Evolutionary conservation across 306 rosid genomes (phyloP).

Genomic region (Boehmeria nivea): DNA sequence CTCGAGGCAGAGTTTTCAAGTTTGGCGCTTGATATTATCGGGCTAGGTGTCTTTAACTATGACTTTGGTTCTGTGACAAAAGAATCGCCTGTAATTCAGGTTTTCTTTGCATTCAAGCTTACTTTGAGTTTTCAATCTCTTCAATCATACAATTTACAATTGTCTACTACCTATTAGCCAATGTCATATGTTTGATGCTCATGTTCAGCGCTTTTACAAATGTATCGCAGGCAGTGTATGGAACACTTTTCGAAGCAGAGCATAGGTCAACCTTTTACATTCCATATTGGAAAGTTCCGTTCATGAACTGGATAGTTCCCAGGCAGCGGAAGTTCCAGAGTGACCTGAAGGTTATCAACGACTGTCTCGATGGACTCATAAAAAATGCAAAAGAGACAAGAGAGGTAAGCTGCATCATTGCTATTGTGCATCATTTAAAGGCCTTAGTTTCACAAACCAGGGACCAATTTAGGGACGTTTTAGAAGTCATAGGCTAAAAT

Average conservation of each 20-base stretch:
- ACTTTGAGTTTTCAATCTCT: too few relatives aligned
- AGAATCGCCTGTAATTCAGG: constrained; percentile 74
- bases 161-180: too few relatives aligned
- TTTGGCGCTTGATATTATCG: constrained; percentile 97
- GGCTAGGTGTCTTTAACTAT: constrained; percentile 90
- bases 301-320: constrained; percentile 91
- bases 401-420: constrained; percentile 49
- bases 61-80: constrained; percentile 96
- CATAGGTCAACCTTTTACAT: constrained; percentile 95
- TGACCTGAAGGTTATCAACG: constrained; percentile 76
- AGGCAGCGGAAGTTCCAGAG: constrained; percentile 80
- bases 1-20: constrained; percentile 94
- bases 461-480: too few relatives aligned
- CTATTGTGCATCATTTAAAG: too few relatives aligned
- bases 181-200: too few relatives aligned
- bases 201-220: too few relatives aligned
- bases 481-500: too few relatives aligned
- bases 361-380: constrained; percentile 83
- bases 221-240: constrained; percentile 84
- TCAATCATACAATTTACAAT: too few relatives aligned
- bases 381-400: constrained; percentile 86
- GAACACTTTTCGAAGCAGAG: constrained; percentile 95
- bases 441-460: too few relatives aligned
- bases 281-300: constrained; percentile 96
- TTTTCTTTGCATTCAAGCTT: too few relatives aligned